Evolutionary conservation across 441 rosid genomes (phyloP).

Genomic region (Bocquillonia castaneifolia): DNA sequence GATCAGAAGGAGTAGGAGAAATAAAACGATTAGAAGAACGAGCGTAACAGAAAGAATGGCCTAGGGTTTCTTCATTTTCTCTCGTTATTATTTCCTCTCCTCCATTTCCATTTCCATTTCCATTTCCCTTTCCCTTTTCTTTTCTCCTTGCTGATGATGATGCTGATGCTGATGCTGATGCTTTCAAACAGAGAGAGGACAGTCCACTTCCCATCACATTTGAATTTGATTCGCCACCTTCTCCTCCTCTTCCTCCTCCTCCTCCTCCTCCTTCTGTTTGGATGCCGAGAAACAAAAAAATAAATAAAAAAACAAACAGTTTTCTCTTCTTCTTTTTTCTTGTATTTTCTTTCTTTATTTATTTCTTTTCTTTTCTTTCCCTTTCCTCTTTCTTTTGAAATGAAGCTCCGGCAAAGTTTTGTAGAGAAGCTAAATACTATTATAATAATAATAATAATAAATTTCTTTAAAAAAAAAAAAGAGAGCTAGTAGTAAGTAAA

Average conservation of each 20-base stretch:
- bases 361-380: neutral
- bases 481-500: neutral
- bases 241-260: constrained; percentile 15
- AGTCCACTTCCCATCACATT: constrained; percentile 98
- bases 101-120: too few relatives aligned
- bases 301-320: constrained; percentile 6
- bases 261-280: constrained; percentile 21
- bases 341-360: too few relatives aligned
- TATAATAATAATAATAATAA: neutral
- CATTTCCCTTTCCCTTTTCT: too few relatives aligned
- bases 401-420: constrained; percentile 12
- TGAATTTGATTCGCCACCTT: constrained; percentile 55
- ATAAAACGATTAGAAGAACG: constrained; percentile 77
- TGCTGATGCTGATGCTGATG: constrained; percentile 35
- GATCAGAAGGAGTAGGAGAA: constrained; percentile 73
- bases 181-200: constrained; percentile 68
- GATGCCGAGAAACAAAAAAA: constrained; percentile 42
- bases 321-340: too few relatives aligned
- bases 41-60: constrained; percentile 85
- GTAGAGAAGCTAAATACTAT: neutral
- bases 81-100: too few relatives aligned
- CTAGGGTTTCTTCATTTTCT: constrained; percentile 58
- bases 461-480: neutral
- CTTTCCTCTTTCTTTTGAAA: neutral
- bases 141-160: too few relatives aligned